Percentiles rank a stretch among this genome's conserved stretches.
Conservation (phyloP, 345 rosid species). For the Eutrema yunnanense region DNA sequence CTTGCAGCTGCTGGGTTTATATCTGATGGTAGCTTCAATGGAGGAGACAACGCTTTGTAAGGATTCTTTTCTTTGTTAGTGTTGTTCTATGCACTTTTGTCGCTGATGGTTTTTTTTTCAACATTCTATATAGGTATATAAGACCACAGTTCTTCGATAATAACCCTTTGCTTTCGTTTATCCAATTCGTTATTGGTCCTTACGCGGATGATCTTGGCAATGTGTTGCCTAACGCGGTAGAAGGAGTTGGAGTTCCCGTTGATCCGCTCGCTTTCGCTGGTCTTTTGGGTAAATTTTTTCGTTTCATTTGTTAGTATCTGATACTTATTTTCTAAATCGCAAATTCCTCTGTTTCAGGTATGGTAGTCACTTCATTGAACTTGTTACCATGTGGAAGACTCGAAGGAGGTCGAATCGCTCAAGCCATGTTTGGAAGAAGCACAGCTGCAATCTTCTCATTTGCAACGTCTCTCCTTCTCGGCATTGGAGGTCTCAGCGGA, state of each 20-base stretch:
- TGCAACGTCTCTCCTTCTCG: constrained; percentile 69
- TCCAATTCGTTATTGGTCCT: constrained; percentile 85
- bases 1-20: constrained; percentile 76
- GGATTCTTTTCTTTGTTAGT: not conserved
- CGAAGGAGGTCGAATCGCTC: constrained; percentile 93
- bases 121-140: constrained; percentile 51
- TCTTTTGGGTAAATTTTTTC: constrained; percentile 57
- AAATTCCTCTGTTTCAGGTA: constrained; percentile 40
- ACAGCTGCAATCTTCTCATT: constrained; percentile 66
- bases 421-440: constrained; percentile 89
- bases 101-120: not conserved
- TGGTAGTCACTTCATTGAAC: constrained; percentile 93
- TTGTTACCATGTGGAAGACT: constrained; percentile 92
- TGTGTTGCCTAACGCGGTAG: constrained; percentile 87
- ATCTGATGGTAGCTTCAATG: constrained; percentile 82
- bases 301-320: not conserved
- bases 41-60: constrained; percentile 94
- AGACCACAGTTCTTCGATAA: constrained; percentile 89
- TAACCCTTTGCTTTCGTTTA: constrained; percentile 77
- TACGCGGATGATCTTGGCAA: constrained; percentile 90
- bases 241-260: constrained; percentile 88
- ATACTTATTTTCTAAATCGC: not conserved
- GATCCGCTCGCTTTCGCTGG: constrained; percentile 98
- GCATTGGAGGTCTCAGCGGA: constrained; percentile 77
- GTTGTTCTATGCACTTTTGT: not conserved